Evolutionary conservation across 2,329 filamentous ascomycete genomes (phyloP), one percentile per base, ranked within the genome.

Genomic region (Elsinoe batatas): DNA sequence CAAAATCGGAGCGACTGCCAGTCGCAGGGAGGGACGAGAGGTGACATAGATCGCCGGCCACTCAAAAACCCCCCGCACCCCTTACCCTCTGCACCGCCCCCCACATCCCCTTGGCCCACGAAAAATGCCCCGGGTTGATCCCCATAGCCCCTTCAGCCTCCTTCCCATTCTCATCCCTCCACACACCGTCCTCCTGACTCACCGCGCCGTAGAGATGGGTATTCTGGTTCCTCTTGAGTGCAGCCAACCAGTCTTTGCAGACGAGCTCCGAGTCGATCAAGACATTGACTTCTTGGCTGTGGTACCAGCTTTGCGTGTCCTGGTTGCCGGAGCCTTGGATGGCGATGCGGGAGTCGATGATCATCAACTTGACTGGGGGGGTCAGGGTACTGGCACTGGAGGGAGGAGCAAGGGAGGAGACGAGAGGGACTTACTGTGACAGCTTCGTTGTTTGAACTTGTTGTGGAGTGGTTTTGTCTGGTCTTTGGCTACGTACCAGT

Each of bases 301-400:
- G 87, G 61, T 78, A 90, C 82, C 85, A 91, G 17, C 78, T 82
- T 68, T 91, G 87, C 1, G 87, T 90, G 62, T 91, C 87, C 66
- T 90, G 84, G 64, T 91, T 91, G 0, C 86, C 87, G 60, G 81
- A 87, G 3, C 87, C 87, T 67, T 86, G 79, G 35, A 91, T 82
- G 1, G 79, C 86, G 35, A 91, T 76, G 18, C 72, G 71, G 42
- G 78, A 79, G 65, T 91, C 87, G 1, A 81, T 82, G 40, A 91
- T 84, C 73, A 91, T 79, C 2, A 91, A 73, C 66, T 91, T 91
- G 65, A 90, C 78, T 51, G 40, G 2, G 6, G 11, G 10, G 1
- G 10, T 37, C 26, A 33, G 32, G 5, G 11, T 6, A 44, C n/a
- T 51, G 12, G 20, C 4, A 35, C 17, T 30, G 15, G 18, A 5